Percentiles rank a stretch among this genome's conserved stretches.
These are phyloP conservation scores for Spinacia oleracea DNA, from an alignment of 179 eudicot species.

Conservation along the genomic window DNA sequence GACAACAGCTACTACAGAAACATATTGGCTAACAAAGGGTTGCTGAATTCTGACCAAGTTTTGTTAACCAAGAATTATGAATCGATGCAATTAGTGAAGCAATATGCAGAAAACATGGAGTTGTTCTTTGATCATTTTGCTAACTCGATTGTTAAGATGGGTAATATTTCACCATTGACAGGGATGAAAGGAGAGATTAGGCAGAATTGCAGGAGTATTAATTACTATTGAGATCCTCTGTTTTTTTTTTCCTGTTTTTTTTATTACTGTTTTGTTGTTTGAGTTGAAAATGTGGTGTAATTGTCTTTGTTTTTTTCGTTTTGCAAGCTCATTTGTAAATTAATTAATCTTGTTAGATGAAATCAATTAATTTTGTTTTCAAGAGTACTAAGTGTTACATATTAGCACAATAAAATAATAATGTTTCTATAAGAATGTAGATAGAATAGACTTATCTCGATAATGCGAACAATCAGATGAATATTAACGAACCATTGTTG, in stretches of 20 bases:
- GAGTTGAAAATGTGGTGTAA: not conserved
- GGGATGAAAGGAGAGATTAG: slow-evolving; percentile 71
- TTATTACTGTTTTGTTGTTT: not conserved
- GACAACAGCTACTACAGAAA: slow-evolving; percentile 76
- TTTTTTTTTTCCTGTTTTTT: not conserved
- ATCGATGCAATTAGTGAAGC: slow-evolving; percentile 61
- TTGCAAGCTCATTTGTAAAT: no score
- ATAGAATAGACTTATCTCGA: no score
- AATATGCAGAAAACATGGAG: slow-evolving; percentile 52
- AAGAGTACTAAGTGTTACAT: no score
- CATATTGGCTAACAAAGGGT: slow-evolving; percentile 53
- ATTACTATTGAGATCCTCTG: slow-evolving; percentile 28
- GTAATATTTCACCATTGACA: slow-evolving; percentile 70
- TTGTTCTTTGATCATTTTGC: slow-evolving; percentile 79
- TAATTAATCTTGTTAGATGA: no score
- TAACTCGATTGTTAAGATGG: slow-evolving; percentile 80
- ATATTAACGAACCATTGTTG: no score
- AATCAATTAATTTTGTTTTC: no score
- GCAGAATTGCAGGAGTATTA: slow-evolving; percentile 60
- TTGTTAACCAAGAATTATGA: slow-evolving; percentile 47
- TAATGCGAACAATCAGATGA: no score
- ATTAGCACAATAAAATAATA: no score
- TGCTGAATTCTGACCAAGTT: slow-evolving; percentile 68
- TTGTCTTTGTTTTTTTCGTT: no score
- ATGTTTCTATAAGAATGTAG: no score